Evolutionary conservation across 2,329 filamentous ascomycete genomes (phyloP).

Genomic region (Plectosphaerella sp.): DNA sequence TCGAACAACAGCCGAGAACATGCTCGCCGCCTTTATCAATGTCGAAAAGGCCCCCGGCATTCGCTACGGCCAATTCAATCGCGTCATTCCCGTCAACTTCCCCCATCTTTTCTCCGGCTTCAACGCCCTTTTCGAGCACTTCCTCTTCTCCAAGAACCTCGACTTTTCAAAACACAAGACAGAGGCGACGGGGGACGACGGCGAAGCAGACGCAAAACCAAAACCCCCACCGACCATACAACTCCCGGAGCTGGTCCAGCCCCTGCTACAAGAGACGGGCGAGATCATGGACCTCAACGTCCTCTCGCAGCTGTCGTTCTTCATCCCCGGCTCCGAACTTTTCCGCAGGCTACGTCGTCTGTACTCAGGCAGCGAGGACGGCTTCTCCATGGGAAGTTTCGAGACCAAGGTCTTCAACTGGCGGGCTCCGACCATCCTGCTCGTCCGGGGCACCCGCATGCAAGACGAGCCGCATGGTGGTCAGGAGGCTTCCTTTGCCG

Average conservation of each 20-base stretch:
- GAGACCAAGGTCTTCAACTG: constrained; percentile 74
- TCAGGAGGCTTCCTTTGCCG: constrained; percentile 52
- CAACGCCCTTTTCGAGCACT: constrained; percentile 67
- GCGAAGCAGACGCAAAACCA: not conserved
- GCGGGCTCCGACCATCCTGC: constrained; percentile 67
- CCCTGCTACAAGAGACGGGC: constrained; percentile 45
- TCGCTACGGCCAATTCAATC: constrained; percentile 56
- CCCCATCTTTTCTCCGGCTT: constrained; percentile 66
- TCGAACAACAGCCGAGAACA: constrained; percentile 56
- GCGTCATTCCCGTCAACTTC: constrained; percentile 53
- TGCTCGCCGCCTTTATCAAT: constrained; percentile 62
- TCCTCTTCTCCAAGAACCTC: constrained; percentile 69
- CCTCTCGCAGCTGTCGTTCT: constrained; percentile 69
- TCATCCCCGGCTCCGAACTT: constrained; percentile 59
- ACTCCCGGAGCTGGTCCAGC: constrained; percentile 29
- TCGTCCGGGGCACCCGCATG: constrained; percentile 61
- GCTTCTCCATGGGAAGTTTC: constrained; percentile 75
- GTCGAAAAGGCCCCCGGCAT: constrained; percentile 61
- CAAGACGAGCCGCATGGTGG: constrained; percentile 41
- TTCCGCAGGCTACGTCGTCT: constrained; percentile 63
- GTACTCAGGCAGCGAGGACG: constrained; percentile 66
- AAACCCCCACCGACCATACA: constrained; percentile 2
- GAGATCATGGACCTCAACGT: constrained; percentile 62
- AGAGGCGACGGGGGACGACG: constrained; percentile 9
- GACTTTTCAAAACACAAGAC: constrained; percentile 55